A percentile compares a stretch with the other conserved stretches of the same genome.
These are phyloP conservation scores for Solanum appendiculatum DNA, from an alignment of 257 asterid species.

Conservation along the genomic window DNA sequence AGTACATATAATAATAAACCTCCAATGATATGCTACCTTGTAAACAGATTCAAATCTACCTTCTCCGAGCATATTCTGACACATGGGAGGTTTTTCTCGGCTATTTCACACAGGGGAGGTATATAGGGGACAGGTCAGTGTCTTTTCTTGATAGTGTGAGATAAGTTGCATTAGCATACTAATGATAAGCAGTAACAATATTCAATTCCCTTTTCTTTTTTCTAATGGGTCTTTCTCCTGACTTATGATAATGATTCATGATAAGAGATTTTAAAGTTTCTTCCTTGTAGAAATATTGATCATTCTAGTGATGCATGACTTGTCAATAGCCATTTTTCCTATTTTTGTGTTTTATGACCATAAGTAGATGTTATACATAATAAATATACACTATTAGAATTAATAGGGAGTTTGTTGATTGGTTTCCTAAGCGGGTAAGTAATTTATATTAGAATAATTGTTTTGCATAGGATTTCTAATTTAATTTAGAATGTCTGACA, in stretches of 20 bases:
- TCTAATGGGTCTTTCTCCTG: neutral
- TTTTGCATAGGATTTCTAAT: no score
- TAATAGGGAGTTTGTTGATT: no score
- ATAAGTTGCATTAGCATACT: no score
- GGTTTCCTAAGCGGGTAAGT: no score
- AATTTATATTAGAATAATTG: no score
- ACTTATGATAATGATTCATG: no score
- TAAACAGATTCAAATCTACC: constrained; percentile 20
- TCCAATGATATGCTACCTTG: constrained; percentile 8
- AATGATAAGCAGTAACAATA: neutral
- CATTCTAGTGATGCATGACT: neutral
- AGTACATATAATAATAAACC: no score
- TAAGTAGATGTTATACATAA: neutral
- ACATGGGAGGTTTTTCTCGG: no score
- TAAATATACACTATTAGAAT: neutral
- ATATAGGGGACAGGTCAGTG: constrained; percentile 30
- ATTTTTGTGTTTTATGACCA: neutral
- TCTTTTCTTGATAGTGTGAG: neutral
- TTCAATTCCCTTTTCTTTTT: neutral
- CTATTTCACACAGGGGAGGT: no score
- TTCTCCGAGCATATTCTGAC: constrained; percentile 16
- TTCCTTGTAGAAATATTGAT: neutral
- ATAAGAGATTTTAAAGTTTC: neutral
- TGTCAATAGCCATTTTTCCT: neutral
- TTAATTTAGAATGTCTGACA: no score